phyloP scores from a whole-genome alignment of 2,329 filamentous ascomycete species.

The Alternaria sp. region DNA sequence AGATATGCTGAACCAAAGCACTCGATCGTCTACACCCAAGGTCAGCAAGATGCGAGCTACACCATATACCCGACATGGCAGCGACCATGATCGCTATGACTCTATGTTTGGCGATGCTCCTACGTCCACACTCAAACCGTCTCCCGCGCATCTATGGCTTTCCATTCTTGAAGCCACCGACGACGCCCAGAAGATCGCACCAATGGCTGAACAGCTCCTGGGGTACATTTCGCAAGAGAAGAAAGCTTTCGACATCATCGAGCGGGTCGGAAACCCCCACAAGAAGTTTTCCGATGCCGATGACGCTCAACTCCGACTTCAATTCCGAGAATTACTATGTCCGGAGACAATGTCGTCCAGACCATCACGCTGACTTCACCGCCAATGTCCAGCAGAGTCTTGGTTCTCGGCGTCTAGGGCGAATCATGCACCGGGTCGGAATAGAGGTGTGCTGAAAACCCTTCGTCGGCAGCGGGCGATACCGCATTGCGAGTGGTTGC shows the following conservation, averaged over 20 bases:
- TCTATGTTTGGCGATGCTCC: slow-evolving; percentile 7
- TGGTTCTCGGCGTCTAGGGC: slow-evolving; percentile 14
- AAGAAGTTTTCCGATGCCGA: slow-evolving; percentile 16
- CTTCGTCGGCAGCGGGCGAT: slow-evolving; percentile 27
- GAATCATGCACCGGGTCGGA: slow-evolving; percentile 15
- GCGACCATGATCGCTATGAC: slow-evolving; percentile 2
- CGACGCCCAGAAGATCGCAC: slow-evolving; percentile 11
- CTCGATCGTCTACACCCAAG: neutral
- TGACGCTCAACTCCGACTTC: slow-evolving; percentile 18
- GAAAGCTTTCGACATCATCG: slow-evolving; percentile 18
- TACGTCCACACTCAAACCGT: neutral
- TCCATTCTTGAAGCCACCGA: slow-evolving; percentile 19
- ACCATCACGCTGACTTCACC: neutral
- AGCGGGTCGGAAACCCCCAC: slow-evolving; percentile 23
- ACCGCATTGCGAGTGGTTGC: slow-evolving; percentile 21
- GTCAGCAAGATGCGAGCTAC: slow-evolving; percentile 10
- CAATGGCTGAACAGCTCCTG: slow-evolving; percentile 18
- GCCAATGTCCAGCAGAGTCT: slow-evolving; percentile 12
- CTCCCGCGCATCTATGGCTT: slow-evolving; percentile 18
- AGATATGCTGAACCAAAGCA: slow-evolving; percentile 7
- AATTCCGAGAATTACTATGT: slow-evolving; percentile 17
- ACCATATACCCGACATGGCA: neutral
- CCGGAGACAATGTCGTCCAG: slow-evolving; percentile 6
- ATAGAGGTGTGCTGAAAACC: slow-evolving; percentile 4
- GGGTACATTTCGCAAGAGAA: slow-evolving; percentile 12